phyloP scores from a whole-genome alignment of 768 basidiomycete genomes.

The Suillus brevipes region DNA sequence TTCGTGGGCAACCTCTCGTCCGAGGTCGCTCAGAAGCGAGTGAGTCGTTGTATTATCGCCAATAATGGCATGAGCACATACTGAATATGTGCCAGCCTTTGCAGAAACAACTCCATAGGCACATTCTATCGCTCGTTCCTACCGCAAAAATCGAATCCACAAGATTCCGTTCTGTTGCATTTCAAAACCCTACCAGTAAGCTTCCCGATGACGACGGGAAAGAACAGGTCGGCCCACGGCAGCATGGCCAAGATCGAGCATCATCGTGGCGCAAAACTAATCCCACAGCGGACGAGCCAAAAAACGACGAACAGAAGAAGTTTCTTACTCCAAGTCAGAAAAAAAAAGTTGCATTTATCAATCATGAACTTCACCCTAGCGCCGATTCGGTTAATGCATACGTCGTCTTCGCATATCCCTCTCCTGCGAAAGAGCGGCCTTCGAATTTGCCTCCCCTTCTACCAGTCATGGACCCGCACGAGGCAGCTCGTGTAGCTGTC shows the following conservation, averaged over 20 bases:
- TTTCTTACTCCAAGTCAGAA: constrained; percentile 84
- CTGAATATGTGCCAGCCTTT: constrained; percentile 50
- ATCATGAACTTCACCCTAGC: constrained; percentile 82
- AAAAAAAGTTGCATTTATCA: constrained; percentile 92
- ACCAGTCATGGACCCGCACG: constrained; percentile 61
- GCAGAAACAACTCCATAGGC: constrained; percentile 73
- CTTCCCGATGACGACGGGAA: constrained; percentile 42
- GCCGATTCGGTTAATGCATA: constrained; percentile 84
- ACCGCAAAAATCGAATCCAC: constrained; percentile 85
- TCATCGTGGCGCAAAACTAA: constrained; percentile 56
- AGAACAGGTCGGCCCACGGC: constrained; percentile 34
- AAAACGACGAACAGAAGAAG: constrained; percentile 50
- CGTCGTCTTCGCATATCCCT: constrained; percentile 81
- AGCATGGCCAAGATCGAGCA: constrained; percentile 59
- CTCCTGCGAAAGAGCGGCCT: constrained; percentile 40
- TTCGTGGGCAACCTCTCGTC: constrained; percentile 90
- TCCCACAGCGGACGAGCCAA: constrained; percentile 41
- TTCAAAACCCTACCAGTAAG: constrained; percentile 76
- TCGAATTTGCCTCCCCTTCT: constrained; percentile 52
- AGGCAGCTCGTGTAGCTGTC: constrained; percentile 63
- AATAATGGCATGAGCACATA: constrained; percentile 9
- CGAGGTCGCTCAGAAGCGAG: constrained; percentile 75
- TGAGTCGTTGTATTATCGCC: constrained; percentile 35
- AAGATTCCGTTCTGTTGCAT: constrained; percentile 92
- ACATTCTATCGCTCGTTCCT: constrained; percentile 72